A percentile compares a stretch with the other conserved stretches of the same genome.
Conservation (phyloP, 2,329 filamentous ascomycete species). For the Aspergillus ruber region DNA sequence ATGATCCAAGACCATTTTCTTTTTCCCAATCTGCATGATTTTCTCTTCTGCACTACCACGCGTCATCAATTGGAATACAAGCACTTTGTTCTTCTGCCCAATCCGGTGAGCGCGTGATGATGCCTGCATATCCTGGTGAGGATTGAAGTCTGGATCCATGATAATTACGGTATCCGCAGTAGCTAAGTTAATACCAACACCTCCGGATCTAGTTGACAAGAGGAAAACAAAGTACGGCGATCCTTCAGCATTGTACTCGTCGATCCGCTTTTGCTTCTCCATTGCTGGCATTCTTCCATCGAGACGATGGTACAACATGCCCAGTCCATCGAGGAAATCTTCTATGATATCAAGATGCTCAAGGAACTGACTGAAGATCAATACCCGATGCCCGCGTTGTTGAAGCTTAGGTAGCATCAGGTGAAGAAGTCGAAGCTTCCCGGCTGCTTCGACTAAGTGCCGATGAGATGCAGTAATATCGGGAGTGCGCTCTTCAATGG, state of each 20-base stretch:
- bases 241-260: conserved; percentile 80
- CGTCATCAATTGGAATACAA: conserved; percentile 93
- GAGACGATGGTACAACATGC: conserved; percentile 67
- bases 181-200: conserved; percentile 94
- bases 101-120: conserved; percentile 92
- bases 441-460: conserved; percentile 84
- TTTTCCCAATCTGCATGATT: conserved; percentile 90
- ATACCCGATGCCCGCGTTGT: conserved; percentile 77
- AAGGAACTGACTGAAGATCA: conserved; percentile 95
- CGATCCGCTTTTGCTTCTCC: conserved; percentile 90
- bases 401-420: conserved; percentile 81
- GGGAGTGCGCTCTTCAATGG: conserved; percentile 75
- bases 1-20: conserved; percentile 93
- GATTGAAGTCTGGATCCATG: conserved; percentile 93
- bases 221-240: conserved; percentile 85
- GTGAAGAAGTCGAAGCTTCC: conserved; percentile 78
- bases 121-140: conserved; percentile 94
- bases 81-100: conserved; percentile 89
- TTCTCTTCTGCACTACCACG: conserved; percentile 86
- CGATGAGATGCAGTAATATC: conserved; percentile 58
- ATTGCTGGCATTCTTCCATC: conserved; percentile 77
- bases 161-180: conserved; percentile 98
- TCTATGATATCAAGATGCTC: conserved; percentile 81
- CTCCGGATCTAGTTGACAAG: conserved; percentile 86
- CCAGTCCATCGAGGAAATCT: conserved; percentile 76